Percentiles rank a stretch among this genome's conserved stretches.
These are phyloP conservation scores for Zygoascus hellenicus DNA, from an alignment of 1,139 yeast species.

Conservation along the genomic window DNA sequence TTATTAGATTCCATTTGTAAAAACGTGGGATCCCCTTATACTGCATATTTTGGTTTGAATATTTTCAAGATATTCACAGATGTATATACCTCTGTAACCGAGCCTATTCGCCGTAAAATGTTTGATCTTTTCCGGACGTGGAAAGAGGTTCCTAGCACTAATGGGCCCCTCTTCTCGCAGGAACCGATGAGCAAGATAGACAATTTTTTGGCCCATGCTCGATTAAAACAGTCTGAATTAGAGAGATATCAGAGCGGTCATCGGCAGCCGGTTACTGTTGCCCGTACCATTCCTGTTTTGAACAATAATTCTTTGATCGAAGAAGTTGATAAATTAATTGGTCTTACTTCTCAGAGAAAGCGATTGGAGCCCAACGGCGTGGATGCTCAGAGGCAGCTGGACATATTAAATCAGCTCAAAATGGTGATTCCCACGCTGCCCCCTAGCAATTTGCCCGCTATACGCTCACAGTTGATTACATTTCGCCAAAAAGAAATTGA, in stretches of 20 bases:
- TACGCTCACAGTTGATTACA: constrained; percentile 39
- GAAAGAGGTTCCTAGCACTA: constrained; percentile 60
- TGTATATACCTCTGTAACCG: constrained; percentile 73
- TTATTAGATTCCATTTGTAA: constrained; percentile 90
- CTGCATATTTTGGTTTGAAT: constrained; percentile 62
- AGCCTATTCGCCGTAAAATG: constrained; percentile 65
- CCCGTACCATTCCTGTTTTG: constrained; percentile 12
- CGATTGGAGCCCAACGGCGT: constrained; percentile 36
- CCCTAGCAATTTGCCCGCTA: constrained; percentile 35
- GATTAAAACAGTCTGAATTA: constrained; percentile 35
- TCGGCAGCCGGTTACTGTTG: constrained; percentile 9
- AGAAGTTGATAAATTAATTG: constrained; percentile 39
- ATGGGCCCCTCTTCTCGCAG: constrained; percentile 67
- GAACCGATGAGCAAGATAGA: constrained; percentile 71
- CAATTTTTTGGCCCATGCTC: constrained; percentile 56
- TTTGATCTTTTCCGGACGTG: constrained; percentile 80
- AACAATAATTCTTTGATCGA: constrained; percentile 30
- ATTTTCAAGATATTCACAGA: constrained; percentile 65
- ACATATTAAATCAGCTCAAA: constrained; percentile 31
- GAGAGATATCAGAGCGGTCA: constrained; percentile 16
- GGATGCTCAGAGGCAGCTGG: constrained; percentile 35
- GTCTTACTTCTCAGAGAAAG: constrained; percentile 37
- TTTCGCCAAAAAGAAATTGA: constrained; percentile 29
- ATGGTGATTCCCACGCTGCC: constrained; percentile 23
- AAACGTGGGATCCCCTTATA: constrained; percentile 84